phyloP scores from a whole-genome alignment of 2,329 filamentous ascomycete genomes.

The Phaeophleospora eucalypticola region DNA sequence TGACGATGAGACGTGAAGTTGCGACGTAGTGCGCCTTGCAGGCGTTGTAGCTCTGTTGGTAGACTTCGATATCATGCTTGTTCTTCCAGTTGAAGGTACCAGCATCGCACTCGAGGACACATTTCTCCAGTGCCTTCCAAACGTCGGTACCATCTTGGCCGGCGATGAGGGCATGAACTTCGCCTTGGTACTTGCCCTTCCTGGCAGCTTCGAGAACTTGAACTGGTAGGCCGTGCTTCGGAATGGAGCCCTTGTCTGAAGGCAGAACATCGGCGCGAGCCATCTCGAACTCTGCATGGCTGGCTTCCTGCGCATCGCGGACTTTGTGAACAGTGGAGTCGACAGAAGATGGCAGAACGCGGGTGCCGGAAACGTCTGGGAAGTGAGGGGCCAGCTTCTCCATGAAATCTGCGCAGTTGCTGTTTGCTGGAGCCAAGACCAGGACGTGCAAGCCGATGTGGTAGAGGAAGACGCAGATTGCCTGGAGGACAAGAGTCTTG shows the following conservation, averaged over 20 bases:
- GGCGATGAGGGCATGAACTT: neutral
- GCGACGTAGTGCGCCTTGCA: conserved; percentile 19
- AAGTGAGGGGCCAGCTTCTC: conserved; percentile 17
- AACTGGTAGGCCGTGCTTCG: conserved; percentile 11
- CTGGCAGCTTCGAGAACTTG: conserved; percentile 12
- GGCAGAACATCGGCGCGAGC: conserved; percentile 12
- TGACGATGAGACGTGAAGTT: conserved; percentile 12
- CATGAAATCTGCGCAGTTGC: conserved; percentile 19
- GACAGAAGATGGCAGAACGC: conserved; percentile 11
- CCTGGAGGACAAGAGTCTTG: conserved; percentile 14
- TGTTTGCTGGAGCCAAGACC: conserved; percentile 18
- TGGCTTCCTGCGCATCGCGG: neutral
- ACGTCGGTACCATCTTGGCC: conserved; percentile 10
- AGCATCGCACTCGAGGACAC: conserved; percentile 9
- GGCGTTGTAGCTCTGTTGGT: conserved; percentile 11
- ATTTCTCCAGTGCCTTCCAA: conserved; percentile 13
- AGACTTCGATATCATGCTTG: conserved; percentile 5
- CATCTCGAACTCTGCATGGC: conserved; percentile 17
- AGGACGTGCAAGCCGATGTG: conserved; percentile 17
- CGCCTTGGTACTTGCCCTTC: conserved; percentile 1
- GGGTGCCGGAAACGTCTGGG: conserved; percentile 11
- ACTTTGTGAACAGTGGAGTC: neutral
- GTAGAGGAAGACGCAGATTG: conserved; percentile 18
- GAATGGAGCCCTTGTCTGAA: conserved; percentile 10
- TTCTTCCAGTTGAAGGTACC: conserved; percentile 15